A percentile compares a stretch with the other conserved stretches of the same genome.
These are phyloP conservation scores for Aurantiochytrium sp. DNA, from an alignment of 108 stramenopile genomes.

Conservation along the genomic window DNA sequence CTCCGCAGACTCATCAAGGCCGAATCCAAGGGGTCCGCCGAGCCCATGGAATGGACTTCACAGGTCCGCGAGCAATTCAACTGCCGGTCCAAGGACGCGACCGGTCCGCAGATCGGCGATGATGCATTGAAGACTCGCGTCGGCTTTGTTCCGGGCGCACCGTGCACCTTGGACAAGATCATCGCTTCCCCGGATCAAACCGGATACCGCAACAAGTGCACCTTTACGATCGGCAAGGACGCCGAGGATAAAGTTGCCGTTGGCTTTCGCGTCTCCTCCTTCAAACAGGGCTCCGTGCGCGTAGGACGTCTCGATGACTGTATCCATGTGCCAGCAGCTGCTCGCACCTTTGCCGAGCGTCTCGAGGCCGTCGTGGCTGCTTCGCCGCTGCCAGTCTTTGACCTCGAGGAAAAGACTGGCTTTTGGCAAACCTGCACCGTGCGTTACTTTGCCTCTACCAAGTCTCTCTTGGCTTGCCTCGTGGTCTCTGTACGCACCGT, in stretches of 20 bases:
- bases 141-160: not conserved
- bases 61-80: not conserved
- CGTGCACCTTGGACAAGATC: constrained; percentile 35
- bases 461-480: not conserved
- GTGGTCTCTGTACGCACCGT: not conserved
- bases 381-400: constrained; percentile 58
- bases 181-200: constrained; percentile 42
- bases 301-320: constrained; percentile 63
- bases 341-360: constrained; percentile 55
- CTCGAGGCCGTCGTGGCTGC: constrained; percentile 51
- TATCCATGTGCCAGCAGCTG: constrained; percentile 64
- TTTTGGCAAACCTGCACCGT: constrained; percentile 66
- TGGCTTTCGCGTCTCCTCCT: constrained; percentile 68
- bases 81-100: not conserved
- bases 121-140: not conserved
- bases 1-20: not conserved
- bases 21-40: not conserved
- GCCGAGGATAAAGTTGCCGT: constrained; percentile 28
- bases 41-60: not conserved
- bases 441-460: constrained; percentile 50
- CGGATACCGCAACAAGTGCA: constrained; percentile 79
- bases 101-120: not conserved
- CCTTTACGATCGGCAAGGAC: constrained; percentile 70
- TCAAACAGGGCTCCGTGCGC: constrained; percentile 46
- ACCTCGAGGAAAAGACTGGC: constrained; percentile 55